Conservation (phyloP, 352 stramenopile species). For the Globisporangium parvum region DNA sequence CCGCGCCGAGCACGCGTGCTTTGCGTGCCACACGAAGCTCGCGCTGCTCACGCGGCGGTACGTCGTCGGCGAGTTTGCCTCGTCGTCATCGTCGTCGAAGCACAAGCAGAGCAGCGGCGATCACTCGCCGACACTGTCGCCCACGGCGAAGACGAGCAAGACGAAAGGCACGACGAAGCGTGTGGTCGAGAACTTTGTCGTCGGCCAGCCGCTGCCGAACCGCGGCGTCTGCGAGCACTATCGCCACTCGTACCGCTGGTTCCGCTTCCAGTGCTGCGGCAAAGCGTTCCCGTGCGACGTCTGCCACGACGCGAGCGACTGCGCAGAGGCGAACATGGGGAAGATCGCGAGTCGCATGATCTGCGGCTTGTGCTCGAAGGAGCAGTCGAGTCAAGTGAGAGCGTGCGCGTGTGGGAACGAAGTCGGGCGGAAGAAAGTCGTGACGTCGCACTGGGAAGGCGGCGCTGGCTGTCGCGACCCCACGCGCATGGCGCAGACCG, state of each 20-base stretch:
- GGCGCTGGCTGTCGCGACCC: constrained; percentile 63
- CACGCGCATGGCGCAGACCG: constrained; percentile 47
- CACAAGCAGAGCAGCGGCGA: constrained; percentile 14
- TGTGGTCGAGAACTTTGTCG: constrained; percentile 42
- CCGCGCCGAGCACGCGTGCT: constrained; percentile 60
- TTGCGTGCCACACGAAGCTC: constrained; percentile 75
- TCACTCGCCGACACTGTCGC: constrained; percentile 1
- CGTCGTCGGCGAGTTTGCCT: constrained; percentile 20
- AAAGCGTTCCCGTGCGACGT: constrained; percentile 80
- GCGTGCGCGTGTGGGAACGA: constrained; percentile 72
- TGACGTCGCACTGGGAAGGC: constrained; percentile 68
- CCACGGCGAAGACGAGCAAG: constrained; percentile 28
- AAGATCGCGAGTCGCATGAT: constrained; percentile 83
- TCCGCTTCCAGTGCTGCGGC: constrained; percentile 82
- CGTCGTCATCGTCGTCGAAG: neutral
- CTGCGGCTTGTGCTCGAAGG: constrained; percentile 76
- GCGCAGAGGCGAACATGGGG: constrained; percentile 55
- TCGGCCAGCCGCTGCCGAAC: constrained; percentile 62
- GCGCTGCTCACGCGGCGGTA: constrained; percentile 61
- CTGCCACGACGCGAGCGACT: constrained; percentile 72
- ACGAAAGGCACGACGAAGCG: constrained; percentile 25
- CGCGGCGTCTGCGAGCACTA: constrained; percentile 78
- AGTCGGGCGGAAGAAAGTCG: constrained; percentile 39
- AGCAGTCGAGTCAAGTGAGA: constrained; percentile 73
- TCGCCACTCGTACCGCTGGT: constrained; percentile 74